Evolutionary conservation across 2,329 filamentous ascomycete species (phyloP), one percentile per base, ranked within the genome.

Genomic region (Colletotrichum musicola): DNA sequence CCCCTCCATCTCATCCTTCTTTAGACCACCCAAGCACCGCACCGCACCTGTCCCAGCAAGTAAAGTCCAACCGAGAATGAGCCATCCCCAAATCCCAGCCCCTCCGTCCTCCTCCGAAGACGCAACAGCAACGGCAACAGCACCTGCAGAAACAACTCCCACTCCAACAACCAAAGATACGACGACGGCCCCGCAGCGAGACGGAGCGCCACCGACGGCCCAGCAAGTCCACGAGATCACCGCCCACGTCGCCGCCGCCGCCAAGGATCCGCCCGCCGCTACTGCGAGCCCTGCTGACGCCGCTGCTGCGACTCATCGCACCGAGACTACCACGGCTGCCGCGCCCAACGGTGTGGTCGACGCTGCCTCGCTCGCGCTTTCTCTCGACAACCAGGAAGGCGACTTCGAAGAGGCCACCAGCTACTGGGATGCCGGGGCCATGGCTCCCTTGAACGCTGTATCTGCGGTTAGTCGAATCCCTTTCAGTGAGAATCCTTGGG

Each of bases 381-480:
- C 30, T 35, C 30, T 35, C 30, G 7, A 6, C 55, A 46, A 14
- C 56, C 22, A 25, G 22, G 46, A 51, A 18, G 50, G 65, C 42
- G 53, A 61, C 30, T 30, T 25, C 14, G 73, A 78, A 58, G 75
- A 81, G 71, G 81, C 79, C 49, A 85, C 86, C 49, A 79, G 83
- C 60, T 89, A 89, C 76, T 89, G 88, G 81, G 85, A 89, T 81
- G 81, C 84, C 51, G 78, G 82, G 68, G 85, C 83, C 71, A 89
- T 89, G 87, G 83, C 86, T 67, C 83, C 85, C 66, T 78, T 89
- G 62, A 89, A 84, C 73, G 77, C 84, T 72, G 79, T 82, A 64
- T 88, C 87, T 71, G 80, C 83, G 76, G 87, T 89, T 73, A 80
- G 86, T 86, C 74, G 62, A 42, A 27, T 62, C 40, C 13, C 40